Percentiles rank a stretch among this genome's conserved stretches.
Conservation (phyloP, 352 stramenopile genomes). For the Globisporangium uncinulatum region DNA sequence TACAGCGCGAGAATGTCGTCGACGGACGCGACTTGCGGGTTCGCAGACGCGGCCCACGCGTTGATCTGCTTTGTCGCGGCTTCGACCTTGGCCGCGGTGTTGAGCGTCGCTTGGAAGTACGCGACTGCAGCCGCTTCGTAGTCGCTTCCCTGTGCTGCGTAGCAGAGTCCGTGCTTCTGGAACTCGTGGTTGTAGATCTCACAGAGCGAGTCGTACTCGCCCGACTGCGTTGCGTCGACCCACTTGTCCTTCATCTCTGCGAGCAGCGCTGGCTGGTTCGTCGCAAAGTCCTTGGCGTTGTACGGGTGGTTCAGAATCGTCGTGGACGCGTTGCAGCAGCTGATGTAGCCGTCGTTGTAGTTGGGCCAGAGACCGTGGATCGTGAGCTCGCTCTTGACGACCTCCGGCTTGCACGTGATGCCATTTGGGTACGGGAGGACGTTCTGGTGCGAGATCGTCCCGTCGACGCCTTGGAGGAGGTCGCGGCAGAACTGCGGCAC, state of each 20-base stretch:
- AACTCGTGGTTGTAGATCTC: conserved; percentile 87
- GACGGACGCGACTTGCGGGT: conserved; percentile 19
- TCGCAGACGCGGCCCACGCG: conserved; percentile 29
- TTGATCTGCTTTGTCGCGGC: conserved; percentile 51
- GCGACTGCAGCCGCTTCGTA: conserved; percentile 12
- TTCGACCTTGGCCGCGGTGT: conserved; percentile 30
- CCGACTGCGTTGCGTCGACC: conserved; percentile 26
- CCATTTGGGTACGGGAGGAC: conserved; percentile 58
- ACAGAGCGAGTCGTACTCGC: conserved; percentile 38
- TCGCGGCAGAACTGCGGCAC: conserved; percentile 82
- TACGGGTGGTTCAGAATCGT: conserved; percentile 52
- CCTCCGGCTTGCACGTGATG: conserved; percentile 34
- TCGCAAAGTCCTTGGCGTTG: conserved; percentile 34
- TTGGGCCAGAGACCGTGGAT: conserved; percentile 79
- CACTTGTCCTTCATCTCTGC: conserved; percentile 53
- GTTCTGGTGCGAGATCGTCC: conserved; percentile 77
- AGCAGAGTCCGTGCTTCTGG: conserved; percentile 85
- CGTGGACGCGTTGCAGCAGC: conserved; percentile 60
- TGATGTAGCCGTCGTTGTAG: conserved; percentile 68
- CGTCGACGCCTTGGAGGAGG: conserved; percentile 62
- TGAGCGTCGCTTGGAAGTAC: conserved; percentile 21
- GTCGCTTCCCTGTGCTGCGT: conserved; percentile 27
- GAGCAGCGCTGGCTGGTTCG: conserved; percentile 45
- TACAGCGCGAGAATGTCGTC: conserved; percentile 43
- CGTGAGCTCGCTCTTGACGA: conserved; percentile 51